These are phyloP conservation scores for Cymbopogon citratus DNA, from an alignment of 176 grass and related monocot species.

Conservation along the genomic window DNA sequence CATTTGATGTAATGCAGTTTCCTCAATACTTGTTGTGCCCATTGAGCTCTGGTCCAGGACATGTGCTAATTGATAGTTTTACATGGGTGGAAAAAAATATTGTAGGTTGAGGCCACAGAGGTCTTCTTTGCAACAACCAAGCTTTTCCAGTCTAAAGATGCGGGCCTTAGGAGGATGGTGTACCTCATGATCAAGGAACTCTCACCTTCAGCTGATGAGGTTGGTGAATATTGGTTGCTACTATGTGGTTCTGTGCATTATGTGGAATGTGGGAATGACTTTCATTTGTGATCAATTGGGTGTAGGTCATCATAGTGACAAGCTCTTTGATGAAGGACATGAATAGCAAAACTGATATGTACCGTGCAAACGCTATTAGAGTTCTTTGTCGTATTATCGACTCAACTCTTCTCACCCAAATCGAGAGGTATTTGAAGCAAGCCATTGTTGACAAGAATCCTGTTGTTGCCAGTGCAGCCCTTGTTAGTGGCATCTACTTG, in stretches of 20 bases:
- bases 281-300: not conserved
- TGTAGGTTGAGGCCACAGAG: slow-evolving; percentile 88
- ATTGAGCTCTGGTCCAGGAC: not conserved
- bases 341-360: slow-evolving; percentile 99
- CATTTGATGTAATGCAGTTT: not conserved
- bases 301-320: slow-evolving; percentile 97
- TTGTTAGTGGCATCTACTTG: slow-evolving; percentile 98
- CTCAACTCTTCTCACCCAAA: slow-evolving; percentile 94
- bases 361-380: slow-evolving; percentile 90
- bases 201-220: slow-evolving; percentile 91
- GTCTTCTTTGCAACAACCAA: slow-evolving; percentile 97
- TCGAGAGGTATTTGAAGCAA: slow-evolving; percentile 97
- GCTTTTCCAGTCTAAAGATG: slow-evolving; percentile 95
- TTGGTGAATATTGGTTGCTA: slow-evolving; percentile 17
- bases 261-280: not conserved
- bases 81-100: slow-evolving; percentile 1
- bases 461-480: slow-evolving; percentile 91
- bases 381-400: slow-evolving; percentile 96
- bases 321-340: slow-evolving; percentile 99
- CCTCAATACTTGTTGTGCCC: not conserved
- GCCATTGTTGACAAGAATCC: slow-evolving; percentile 98
- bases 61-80: not conserved
- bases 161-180: slow-evolving; percentile 96
- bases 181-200: slow-evolving; percentile 99
- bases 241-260: not conserved